Evolutionary conservation across 495 filamentous ascomycete species (phyloP).

Genomic region (Barbatosphaeria neglecta): DNA sequence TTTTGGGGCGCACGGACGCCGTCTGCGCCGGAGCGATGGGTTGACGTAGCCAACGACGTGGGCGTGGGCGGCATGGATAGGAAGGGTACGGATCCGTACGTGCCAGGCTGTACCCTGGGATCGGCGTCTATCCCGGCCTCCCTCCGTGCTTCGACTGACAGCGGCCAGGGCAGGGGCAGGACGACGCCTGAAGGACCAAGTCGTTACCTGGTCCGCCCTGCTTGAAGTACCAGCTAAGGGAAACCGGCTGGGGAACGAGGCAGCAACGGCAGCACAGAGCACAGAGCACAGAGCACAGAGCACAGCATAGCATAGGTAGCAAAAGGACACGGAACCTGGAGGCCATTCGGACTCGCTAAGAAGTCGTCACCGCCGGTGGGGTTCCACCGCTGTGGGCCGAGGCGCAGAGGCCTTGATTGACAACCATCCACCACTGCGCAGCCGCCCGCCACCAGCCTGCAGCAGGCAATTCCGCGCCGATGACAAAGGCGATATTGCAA

Average conservation of each 20-base stretch:
- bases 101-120: background rate
- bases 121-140: background rate
- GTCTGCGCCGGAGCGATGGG: background rate
- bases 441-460: background rate
- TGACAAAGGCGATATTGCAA: background rate
- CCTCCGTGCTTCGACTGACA: background rate
- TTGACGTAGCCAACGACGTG: background rate
- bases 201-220: too few species aligned
- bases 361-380: too few species aligned
- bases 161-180: too few species aligned
- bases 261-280: too few species aligned
- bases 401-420: background rate
- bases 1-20: background rate
- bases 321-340: too few species aligned
- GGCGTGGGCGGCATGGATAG: background rate
- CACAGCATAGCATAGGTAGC: too few species aligned
- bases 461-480: background rate
- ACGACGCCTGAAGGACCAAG: background rate
- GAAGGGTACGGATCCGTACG: background rate
- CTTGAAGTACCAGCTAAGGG: too few species aligned
- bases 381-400: background rate
- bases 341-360: too few species aligned
- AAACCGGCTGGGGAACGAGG: too few species aligned
- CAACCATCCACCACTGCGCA: background rate
- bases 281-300: too few species aligned